Base-by-base conservation (phyloP, 1,284 basidiomycete genomes). In the Trichosporon sp. region DNA sequence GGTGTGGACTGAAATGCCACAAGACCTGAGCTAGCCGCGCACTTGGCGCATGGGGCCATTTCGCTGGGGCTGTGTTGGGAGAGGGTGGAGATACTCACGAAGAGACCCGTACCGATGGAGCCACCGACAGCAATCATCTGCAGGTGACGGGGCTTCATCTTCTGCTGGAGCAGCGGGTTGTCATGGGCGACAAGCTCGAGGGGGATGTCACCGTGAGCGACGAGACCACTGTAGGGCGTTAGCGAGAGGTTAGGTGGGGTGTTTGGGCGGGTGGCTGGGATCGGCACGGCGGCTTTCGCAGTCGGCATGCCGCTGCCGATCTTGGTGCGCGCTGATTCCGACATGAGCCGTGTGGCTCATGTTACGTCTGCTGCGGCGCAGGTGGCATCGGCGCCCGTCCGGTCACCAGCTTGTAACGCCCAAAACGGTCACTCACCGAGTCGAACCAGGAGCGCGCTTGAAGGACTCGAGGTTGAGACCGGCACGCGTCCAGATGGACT, bases 51-150 rank as follows among this genome's bases (percentile, higher is more conserved):
- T 19, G 51, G 51, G 19, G 19, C 51, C 8, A 16, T 21, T 21
- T 54, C 51, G 51, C 32, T 7, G 51, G 10, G 48, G 35, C 19
- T 1, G 32, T 10, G 35, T 32, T 2, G 6, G 65, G 43, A 6
- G 10, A 7, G 14, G 65, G 10, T 21, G 7, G 19, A 0, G 38
- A 11, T 31, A 70, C 69, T 35, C 43, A 73, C 78, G 68, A 79
- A 79, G 32, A 80, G 77, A 80, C 84, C 86, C 31, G 86, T 87
- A 46, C 86, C 86, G 74, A 87, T 87, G 31, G 83, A 83, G n/a
- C 69, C 86, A 66, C 86, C 86, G 38, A 87, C 84, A 11, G 86
- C 78, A 63, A 84, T 80, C 77, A 82, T 83, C 69, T 81, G 78
- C 61, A 82, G 71, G 71, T 82, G 81, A 51, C 83, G 74, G 26